Evolutionary conservation across 129 eudicot species (phyloP).

Genomic region (Tagetes erecta): DNA sequence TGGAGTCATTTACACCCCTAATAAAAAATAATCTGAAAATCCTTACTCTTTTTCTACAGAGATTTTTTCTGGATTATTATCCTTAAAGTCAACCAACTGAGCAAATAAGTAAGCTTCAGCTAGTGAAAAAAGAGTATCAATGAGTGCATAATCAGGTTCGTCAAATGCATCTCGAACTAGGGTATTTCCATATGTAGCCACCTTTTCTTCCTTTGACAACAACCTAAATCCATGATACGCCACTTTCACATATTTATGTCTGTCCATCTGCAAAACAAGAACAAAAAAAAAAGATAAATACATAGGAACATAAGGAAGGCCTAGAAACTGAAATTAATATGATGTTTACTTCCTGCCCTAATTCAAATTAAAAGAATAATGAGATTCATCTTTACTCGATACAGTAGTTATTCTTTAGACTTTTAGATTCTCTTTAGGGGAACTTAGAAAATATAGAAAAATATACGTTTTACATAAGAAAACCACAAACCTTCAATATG

Average conservation of each 20-base stretch:
- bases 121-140: conserved; percentile 89
- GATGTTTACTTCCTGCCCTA: not conserved
- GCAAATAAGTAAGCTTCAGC: conserved; percentile 98
- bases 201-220: conserved; percentile 84
- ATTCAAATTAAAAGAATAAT: not conserved
- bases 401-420: not conserved
- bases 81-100: conserved; percentile 92
- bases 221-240: conserved; percentile 94
- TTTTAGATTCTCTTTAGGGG: not conserved
- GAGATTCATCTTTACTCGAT: conserved; percentile 5
- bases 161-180: conserved; percentile 85
- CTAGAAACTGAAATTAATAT: conserved; percentile 1
- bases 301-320: not conserved
- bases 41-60: conserved; percentile 78
- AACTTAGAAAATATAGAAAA: not conserved
- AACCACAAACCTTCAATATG: conserved; percentile 77
- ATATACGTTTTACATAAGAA: not conserved
- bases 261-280: conserved; percentile 67
- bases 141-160: conserved; percentile 94
- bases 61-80: conserved; percentile 78
- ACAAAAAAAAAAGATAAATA: not conserved
- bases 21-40: conserved; percentile 20
- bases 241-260: conserved; percentile 96
- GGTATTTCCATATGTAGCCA: conserved; percentile 76
- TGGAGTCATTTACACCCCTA: no score